These are phyloP conservation scores for Filobasidium wieringae DNA, from an alignment of 768 basidiomycete species.

Conservation along the genomic window DNA sequence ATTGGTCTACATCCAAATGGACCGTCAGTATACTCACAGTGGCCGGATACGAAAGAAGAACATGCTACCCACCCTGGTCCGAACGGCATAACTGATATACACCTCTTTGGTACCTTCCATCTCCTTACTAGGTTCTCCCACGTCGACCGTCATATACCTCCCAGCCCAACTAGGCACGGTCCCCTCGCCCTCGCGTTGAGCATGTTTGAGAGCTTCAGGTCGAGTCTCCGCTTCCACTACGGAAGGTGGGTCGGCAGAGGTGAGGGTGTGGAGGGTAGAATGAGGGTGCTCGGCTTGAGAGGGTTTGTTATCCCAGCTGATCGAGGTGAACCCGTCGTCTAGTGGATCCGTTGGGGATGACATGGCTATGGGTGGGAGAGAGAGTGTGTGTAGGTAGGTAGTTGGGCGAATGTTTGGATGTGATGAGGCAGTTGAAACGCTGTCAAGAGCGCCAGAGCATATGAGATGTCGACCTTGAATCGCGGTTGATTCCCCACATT, in stretches of 20 bases:
- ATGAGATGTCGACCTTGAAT: too few species aligned
- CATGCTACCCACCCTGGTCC: constrained; percentile 56
- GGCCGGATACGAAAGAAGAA: background rate
- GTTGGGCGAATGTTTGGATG: too few species aligned
- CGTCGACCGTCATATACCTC: constrained; percentile 40
- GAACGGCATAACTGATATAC: constrained; percentile 86
- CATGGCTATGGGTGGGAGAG: too few species aligned
- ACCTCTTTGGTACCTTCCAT: constrained; percentile 93
- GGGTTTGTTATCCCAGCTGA: constrained; percentile 15
- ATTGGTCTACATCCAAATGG: constrained; percentile 55
- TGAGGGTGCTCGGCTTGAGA: constrained; percentile 1
- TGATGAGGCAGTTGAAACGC: too few species aligned
- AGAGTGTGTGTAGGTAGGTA: too few species aligned
- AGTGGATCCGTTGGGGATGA: background rate
- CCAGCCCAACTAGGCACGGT: constrained; percentile 23
- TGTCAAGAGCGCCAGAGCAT: too few species aligned
- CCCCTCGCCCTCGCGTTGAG: constrained; percentile 11
- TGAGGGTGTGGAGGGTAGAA: background rate
- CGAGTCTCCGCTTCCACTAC: constrained; percentile 2
- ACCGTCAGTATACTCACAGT: background rate
- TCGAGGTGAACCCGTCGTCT: constrained; percentile 17
- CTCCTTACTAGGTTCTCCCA: constrained; percentile 90
- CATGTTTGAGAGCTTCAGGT: constrained; percentile 7
- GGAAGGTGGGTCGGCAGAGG: background rate
- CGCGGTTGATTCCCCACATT: too few species aligned